Evolutionary conservation across 2,329 filamentous ascomycete species (phyloP).

Genomic region (Aspergillus uvarum): DNA sequence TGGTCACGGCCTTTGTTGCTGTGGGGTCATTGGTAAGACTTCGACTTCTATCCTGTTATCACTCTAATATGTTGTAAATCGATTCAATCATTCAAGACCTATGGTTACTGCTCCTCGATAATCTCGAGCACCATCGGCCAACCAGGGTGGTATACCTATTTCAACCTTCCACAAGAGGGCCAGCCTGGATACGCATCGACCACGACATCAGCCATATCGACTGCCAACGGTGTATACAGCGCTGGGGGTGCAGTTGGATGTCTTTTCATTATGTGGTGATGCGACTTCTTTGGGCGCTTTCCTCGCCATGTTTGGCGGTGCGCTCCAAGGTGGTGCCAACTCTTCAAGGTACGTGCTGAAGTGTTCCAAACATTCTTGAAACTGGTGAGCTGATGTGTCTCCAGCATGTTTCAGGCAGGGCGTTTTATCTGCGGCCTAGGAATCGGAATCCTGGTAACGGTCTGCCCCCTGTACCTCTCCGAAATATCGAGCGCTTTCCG

Average conservation of each 20-base stretch:
- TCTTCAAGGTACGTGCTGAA: constrained; percentile 39
- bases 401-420: constrained; percentile 48
- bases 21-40: constrained; percentile 40
- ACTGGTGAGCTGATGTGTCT: constrained; percentile 4
- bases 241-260: constrained; percentile 51
- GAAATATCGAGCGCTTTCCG: constrained; percentile 44
- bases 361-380: not conserved
- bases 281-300: constrained; percentile 46
- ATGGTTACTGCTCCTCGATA: constrained; percentile 53
- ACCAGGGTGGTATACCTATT: constrained; percentile 53
- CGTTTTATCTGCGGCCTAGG: constrained; percentile 45
- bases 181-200: constrained; percentile 48
- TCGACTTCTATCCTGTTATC: not conserved
- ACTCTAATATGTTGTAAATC: constrained; percentile 3
- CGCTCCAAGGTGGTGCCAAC: constrained; percentile 48
- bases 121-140: constrained; percentile 55
- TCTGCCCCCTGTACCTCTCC: constrained; percentile 48
- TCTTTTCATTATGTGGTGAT: constrained; percentile 53
- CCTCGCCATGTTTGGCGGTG: constrained; percentile 48
- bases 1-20: constrained; percentile 41
- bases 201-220: constrained; percentile 50
- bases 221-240: constrained; percentile 51
- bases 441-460: constrained; percentile 45
- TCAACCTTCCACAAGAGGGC: constrained; percentile 46
- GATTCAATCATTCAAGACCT: constrained; percentile 40